phyloP scores from a whole-genome alignment of 495 filamentous ascomycete genomes.

The Articulospora tetracladia region DNA sequence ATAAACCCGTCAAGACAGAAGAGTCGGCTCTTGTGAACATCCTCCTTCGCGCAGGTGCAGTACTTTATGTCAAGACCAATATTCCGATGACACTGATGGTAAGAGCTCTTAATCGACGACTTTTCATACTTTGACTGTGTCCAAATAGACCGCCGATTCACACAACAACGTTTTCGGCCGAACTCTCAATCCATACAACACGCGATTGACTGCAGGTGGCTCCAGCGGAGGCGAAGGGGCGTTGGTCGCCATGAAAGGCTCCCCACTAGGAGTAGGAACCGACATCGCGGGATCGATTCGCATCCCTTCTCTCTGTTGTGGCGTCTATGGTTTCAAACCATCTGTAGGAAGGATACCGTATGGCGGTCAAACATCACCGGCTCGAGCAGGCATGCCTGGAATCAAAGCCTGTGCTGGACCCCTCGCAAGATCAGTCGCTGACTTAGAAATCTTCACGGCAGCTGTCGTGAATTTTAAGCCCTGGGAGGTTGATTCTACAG shows the following conservation, averaged over 20 bases:
- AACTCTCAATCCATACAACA: slow-evolving; percentile 59
- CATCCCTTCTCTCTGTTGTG: slow-evolving; percentile 51
- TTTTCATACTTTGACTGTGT: neutral
- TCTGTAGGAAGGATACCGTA: slow-evolving; percentile 52
- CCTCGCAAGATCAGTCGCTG: slow-evolving; percentile 33
- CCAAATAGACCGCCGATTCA: slow-evolving; percentile 34
- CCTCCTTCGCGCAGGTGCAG: slow-evolving; percentile 38
- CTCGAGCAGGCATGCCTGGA: neutral
- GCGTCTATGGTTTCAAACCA: slow-evolving; percentile 55
- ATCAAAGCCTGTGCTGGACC: slow-evolving; percentile 30
- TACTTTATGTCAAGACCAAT: slow-evolving; percentile 61
- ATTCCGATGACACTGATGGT: slow-evolving; percentile 50
- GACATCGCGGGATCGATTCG: slow-evolving; percentile 68
- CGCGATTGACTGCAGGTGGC: slow-evolving; percentile 53
- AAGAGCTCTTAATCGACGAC: neutral
- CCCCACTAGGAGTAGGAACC: slow-evolving; percentile 44
- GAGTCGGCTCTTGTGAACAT: slow-evolving; percentile 44
- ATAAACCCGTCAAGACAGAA: slow-evolving; percentile 39
- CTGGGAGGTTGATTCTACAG: slow-evolving; percentile 24
- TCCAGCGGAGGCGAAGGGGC: slow-evolving; percentile 55
- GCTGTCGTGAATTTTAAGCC: slow-evolving; percentile 28
- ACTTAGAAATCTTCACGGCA: slow-evolving; percentile 37
- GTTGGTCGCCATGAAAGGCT: slow-evolving; percentile 35
- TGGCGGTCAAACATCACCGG: neutral
- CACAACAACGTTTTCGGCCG: slow-evolving; percentile 64